phyloP scores from a whole-genome alignment of 2,329 filamentous ascomycete genomes.

The Colletotrichum orbiculare region DNA sequence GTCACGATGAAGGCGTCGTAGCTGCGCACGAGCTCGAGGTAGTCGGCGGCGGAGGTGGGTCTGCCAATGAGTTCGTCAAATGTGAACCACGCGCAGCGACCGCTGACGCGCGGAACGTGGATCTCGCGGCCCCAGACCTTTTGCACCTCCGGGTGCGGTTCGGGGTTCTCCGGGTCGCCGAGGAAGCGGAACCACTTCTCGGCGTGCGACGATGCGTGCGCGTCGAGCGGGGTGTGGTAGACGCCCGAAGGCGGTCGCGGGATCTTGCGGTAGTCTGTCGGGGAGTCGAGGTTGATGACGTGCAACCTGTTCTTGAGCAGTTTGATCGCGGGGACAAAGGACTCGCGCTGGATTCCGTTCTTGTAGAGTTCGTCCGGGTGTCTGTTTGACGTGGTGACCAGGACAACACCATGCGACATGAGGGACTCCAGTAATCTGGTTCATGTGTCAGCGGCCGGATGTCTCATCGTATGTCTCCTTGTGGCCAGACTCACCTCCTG shows the following conservation, averaged over 20 bases:
- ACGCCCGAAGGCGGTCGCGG: constrained; percentile 92
- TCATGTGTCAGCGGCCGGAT: constrained; percentile 7
- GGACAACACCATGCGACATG: constrained; percentile 96
- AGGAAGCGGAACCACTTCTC: constrained; percentile 97
- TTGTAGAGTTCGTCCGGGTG: constrained; percentile 97
- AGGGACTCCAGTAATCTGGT: constrained; percentile 82
- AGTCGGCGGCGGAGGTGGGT: constrained; percentile 93
- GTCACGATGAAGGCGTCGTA: constrained; percentile 96
- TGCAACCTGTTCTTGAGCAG: constrained; percentile 86
- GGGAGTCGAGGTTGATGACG: constrained; percentile 94
- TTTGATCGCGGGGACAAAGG: constrained; percentile 94
- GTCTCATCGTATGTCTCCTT: not conserved
- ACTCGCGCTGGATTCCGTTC: constrained; percentile 95
- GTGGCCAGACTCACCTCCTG: constrained; percentile 64
- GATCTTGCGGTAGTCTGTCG: constrained; percentile 97
- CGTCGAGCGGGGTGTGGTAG: constrained; percentile 89
- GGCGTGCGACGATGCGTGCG: constrained; percentile 80
- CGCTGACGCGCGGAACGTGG: constrained; percentile 86
- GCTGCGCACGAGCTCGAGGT: constrained; percentile 87
- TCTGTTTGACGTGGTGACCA: constrained; percentile 97
- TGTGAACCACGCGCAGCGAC: constrained; percentile 88
- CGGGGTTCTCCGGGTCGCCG: constrained; percentile 81
- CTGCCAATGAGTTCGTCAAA: constrained; percentile 92
- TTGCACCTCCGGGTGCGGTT: constrained; percentile 81
- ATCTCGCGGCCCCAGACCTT: constrained; percentile 94